These are phyloP conservation scores for Apophysomyces variabilis DNA, from an alignment of 371 early-diverging fungal genomes.

Conservation along the genomic window DNA sequence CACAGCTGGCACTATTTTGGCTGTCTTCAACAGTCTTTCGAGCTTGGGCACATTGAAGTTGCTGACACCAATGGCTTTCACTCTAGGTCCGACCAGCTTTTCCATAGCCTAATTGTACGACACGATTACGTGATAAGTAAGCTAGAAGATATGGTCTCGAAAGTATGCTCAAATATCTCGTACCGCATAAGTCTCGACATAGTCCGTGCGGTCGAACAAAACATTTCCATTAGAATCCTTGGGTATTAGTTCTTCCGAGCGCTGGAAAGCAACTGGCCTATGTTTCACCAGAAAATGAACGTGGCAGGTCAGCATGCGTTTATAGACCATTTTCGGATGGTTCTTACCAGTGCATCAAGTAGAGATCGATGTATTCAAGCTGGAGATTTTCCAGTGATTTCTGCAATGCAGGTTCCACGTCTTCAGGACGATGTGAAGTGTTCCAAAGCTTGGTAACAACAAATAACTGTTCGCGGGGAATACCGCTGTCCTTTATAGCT, in stretches of 20 bases:
- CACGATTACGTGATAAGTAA: conserved; percentile 13
- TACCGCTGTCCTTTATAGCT: conserved; percentile 59
- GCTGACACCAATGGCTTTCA: conserved; percentile 67
- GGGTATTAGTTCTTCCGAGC: conserved; percentile 23
- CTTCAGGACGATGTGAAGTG: conserved; percentile 51
- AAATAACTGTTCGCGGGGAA: conserved; percentile 78
- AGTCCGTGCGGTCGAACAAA: conserved; percentile 26
- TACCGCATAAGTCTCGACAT: conserved; percentile 55
- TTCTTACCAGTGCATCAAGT: conserved; percentile 60
- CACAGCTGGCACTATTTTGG: conserved; percentile 65
- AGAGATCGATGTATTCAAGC: conserved; percentile 76
- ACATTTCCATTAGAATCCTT: conserved; percentile 37
- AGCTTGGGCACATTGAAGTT: conserved; percentile 62
- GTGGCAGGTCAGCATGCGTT: conserved; percentile 1
- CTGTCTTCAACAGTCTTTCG: conserved; percentile 48
- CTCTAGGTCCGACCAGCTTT: conserved; percentile 55
- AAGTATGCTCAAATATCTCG: neutral
- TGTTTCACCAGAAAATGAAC: neutral
- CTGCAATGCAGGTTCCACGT: conserved; percentile 52
- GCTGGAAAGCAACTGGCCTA: conserved; percentile 44
- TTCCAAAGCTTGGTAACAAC: conserved; percentile 79
- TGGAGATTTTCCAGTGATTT: conserved; percentile 58
- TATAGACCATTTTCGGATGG: neutral
- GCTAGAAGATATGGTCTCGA: neutral
- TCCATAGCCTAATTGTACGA: conserved; percentile 55